Evolutionary conservation across 208 protist species (phyloP), one percentile per base, ranked within the genome.

Genomic region (Acanthamoeba divionensis): DNA sequence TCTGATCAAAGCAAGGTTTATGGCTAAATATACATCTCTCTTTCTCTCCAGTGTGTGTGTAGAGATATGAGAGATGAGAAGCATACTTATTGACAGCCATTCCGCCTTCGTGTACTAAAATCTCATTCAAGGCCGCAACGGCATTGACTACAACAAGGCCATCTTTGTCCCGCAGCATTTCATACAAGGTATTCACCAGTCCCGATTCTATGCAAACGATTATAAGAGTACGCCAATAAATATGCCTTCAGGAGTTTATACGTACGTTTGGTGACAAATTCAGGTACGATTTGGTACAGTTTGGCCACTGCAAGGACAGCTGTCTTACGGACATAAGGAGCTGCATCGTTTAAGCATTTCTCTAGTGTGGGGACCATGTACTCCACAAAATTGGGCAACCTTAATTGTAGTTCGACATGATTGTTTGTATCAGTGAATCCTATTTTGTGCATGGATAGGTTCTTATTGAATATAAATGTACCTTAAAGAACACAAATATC

Each of bases 321-420:
- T 3, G 95, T 98, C 50, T 97, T 96, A 50, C 98, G 96, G 26
- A 99, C 98, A 91, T 99, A 99, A 0, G 97, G 82, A 6, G 92
- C 95, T 13, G 65, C 47, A 92, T 99, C 98, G 0, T 67, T 60
- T 50, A 98, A 83, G 15, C 93, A 24, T 73, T 92, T 94, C 29
- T 95, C 83, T 31, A 99, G 80, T 1, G 95, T 87, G 7, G 96
- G 93, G 9, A 97, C 63, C 1, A 99, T 75, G 85, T 98, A 96
- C 73, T 97, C 96, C 13, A 94, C n/a, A 24, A 97, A 33, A 54
- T 94, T 88, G 41, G 91, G 85, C 54, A 95, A 29, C 10, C 93
- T 91, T 15, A 38, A 7, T 66, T n/a, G 12, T 29, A 10, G 21
- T 18, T 52, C n/a, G 44, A 18, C n/a, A n/a, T n/a, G n/a, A n/a